phyloP scores from a whole-genome alignment of 495 filamentous ascomycete genomes.

The Tuber brumale region DNA sequence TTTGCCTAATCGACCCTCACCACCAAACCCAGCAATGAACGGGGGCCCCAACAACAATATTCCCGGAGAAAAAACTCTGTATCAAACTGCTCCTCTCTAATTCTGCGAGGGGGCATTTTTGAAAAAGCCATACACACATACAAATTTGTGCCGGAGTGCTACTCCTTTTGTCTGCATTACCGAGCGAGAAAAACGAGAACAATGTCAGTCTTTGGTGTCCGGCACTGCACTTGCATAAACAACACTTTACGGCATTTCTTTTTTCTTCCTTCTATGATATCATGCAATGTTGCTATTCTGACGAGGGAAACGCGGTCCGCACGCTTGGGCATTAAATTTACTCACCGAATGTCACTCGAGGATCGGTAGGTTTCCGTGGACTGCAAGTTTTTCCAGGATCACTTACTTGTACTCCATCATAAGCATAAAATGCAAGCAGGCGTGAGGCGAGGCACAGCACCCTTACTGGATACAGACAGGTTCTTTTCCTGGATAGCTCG shows the following conservation, averaged over 20 bases:
- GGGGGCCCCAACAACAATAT: background rate
- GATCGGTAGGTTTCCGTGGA: background rate
- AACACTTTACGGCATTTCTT: background rate
- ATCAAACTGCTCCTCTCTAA: background rate
- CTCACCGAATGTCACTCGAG: slow-evolving; percentile 1
- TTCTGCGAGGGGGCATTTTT: background rate
- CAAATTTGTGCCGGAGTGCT: background rate
- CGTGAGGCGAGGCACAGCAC: background rate
- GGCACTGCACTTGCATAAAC: background rate
- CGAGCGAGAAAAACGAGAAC: background rate
- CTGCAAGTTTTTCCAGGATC: background rate
- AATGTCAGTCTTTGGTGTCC: background rate
- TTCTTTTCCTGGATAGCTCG: background rate
- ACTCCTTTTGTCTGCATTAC: background rate
- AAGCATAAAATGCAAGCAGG: background rate
- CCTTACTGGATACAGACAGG: background rate
- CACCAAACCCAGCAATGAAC: background rate
- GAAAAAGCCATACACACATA: background rate
- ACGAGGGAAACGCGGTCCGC: background rate
- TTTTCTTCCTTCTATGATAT: background rate
- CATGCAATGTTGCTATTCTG: background rate
- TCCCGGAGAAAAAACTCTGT: background rate
- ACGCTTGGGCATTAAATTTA: background rate
- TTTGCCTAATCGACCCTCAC: background rate
- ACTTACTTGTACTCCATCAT: background rate